A percentile compares a stretch with the other conserved stretches of the same genome.
phyloP scores from a whole-genome alignment of 2,329 filamentous ascomycete species.

The Diatrype stigma region DNA sequence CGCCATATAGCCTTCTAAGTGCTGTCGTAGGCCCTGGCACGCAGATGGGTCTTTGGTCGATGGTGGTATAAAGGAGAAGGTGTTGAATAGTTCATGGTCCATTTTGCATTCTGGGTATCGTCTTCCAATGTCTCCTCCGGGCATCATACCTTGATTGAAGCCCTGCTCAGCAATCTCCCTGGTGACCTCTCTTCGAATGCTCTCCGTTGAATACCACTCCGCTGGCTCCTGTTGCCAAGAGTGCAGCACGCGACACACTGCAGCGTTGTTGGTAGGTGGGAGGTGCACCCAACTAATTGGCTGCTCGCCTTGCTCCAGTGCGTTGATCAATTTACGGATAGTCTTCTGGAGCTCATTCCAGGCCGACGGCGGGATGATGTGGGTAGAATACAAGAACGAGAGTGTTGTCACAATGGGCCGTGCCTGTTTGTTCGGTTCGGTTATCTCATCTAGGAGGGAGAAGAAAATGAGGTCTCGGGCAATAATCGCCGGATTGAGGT shows the following conservation, averaged over 20 bases:
- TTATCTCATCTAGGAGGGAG: slow-evolving; percentile 7
- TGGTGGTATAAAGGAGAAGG: slow-evolving; percentile 12
- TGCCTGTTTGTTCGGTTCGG: background rate
- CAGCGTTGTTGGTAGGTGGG: slow-evolving; percentile 5
- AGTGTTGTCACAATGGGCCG: slow-evolving; percentile 2
- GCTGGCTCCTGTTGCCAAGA: slow-evolving; percentile 2
- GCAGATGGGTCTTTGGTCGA: background rate
- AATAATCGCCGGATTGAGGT: slow-evolving; percentile 11
- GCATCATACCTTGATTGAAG: background rate
- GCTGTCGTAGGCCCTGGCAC: background rate
- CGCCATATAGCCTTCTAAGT: background rate
- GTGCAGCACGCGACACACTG: background rate
- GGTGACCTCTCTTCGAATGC: background rate
- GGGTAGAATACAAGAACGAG: slow-evolving; percentile 10
- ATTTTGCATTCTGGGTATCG: slow-evolving; percentile 1
- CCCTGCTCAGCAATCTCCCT: background rate
- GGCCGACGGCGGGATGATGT: slow-evolving; percentile 11
- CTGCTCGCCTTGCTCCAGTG: slow-evolving; percentile 7
- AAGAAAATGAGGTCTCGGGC: slow-evolving; percentile 12
- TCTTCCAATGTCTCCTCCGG: background rate
- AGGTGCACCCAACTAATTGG: slow-evolving; percentile 8
- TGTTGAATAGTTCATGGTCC: slow-evolving; percentile 9
- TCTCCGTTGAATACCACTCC: too few species aligned
- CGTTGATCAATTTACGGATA: slow-evolving; percentile 2
- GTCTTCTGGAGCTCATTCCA: slow-evolving; percentile 8